Base-by-base conservation (phyloP, 2,329 filamentous ascomycete species). In the Bipolaris victoriae region DNA sequence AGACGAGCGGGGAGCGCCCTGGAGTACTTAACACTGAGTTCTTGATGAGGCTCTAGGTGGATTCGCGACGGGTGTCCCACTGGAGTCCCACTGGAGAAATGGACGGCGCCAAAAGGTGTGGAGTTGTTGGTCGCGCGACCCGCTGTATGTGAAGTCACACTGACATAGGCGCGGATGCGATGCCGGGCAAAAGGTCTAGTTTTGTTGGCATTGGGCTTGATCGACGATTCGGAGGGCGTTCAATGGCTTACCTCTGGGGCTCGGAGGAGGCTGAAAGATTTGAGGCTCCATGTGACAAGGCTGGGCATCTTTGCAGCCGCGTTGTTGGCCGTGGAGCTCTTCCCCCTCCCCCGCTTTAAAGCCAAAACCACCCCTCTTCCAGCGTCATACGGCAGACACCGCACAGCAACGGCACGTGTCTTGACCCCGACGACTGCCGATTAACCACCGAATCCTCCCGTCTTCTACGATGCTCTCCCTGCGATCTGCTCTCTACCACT, bases 141-240 rank as follows among this genome's bases (percentile, higher is more conserved):
- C 64, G 64, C 64, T 62, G 45, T 62, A 65, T 61, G 58, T 67
- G 64, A 67, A 65, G 60, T 65, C 64, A 66, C 61, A 59, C 55
- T 62, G 62, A 58, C 61, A 55, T 52, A 61, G 53, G 61, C 63
- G 64, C 59, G 63, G 64, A 64, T 65, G 56, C 49, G 45, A 20
- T 53, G 44, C 59, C 55, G 55, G 39, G 47, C 58, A 37, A 33
- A 20, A 45, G 35, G 50, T 46, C 56, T 61, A 53, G 56, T 47
- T 56, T 50, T 59, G 52, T 45, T 47, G 47, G 60, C 37, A 55
- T 35, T 48, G 26, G 37, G 50, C 41, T 41, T 54, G 49, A 64
- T 64, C 60, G 64, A 58, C 62, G 60, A 58, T 64, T 46, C 22
- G 41, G 24, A 45, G 43, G 37, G 39, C 49, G 39, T 56, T 61